phyloP scores from a whole-genome alignment of 1,284 basidiomycete genomes.

The Sparassis latifolia region DNA sequence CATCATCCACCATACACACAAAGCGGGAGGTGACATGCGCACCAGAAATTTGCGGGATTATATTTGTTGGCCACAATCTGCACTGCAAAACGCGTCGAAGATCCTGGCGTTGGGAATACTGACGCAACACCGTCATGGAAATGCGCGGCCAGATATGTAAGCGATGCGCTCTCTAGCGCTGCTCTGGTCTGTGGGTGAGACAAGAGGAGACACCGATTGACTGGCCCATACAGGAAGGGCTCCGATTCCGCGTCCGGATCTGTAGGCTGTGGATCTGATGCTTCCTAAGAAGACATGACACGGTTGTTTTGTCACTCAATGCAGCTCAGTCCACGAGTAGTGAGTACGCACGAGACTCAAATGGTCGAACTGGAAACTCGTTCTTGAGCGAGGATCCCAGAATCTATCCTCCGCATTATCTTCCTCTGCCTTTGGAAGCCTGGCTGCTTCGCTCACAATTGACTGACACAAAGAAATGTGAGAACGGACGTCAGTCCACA shows the following conservation, averaged over 20 bases:
- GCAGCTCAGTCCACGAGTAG: too few species aligned
- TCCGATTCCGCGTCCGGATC: slow-evolving; percentile 64
- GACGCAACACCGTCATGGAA: slow-evolving; percentile 70
- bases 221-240: slow-evolving; percentile 57
- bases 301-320: too few species aligned
- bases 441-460: slow-evolving; percentile 69
- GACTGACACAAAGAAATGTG: too few species aligned
- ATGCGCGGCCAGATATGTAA: slow-evolving; percentile 73
- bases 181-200: slow-evolving; percentile 33
- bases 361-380: slow-evolving; percentile 79
- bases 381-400: slow-evolving; percentile 73
- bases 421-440: slow-evolving; percentile 25
- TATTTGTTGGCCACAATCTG: slow-evolving; percentile 92
- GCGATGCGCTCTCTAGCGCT: slow-evolving; percentile 60
- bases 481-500: too few species aligned
- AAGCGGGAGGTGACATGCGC: too few species aligned
- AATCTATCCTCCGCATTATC: slow-evolving; percentile 52
- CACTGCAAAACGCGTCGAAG: slow-evolving; percentile 51
- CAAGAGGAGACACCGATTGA: not conserved
- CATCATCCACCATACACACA: too few species aligned
- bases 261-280: slow-evolving; percentile 60
- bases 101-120: slow-evolving; percentile 51
- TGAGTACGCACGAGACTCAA: slow-evolving; percentile 65
- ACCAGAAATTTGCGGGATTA: slow-evolving; percentile 89
- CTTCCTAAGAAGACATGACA: slow-evolving; percentile 51